Percentiles rank a stretch among this genome's conserved stretches.
Conservation (phyloP, 106 monocot genomes). For the Dactylorhiza incarnata region DNA sequence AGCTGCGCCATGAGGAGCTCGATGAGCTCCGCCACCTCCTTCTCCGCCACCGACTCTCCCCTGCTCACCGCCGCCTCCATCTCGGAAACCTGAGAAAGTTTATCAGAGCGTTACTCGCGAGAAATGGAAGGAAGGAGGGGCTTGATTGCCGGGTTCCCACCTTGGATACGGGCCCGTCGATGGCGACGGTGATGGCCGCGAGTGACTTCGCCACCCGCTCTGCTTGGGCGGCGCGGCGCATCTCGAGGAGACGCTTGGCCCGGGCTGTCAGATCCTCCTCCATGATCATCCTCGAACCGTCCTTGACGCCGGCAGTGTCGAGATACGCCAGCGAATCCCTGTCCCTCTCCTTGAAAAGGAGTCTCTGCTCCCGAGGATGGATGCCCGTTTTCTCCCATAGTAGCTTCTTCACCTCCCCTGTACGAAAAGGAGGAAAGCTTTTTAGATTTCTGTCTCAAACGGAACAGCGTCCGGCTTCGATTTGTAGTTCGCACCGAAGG, state of each 20-base stretch:
- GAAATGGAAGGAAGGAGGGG: neutral
- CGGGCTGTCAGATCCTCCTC: conserved; percentile 54
- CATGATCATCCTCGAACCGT: conserved; percentile 62
- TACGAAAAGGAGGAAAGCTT: neutral
- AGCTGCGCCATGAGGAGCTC: conserved; percentile 9
- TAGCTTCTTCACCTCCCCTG: conserved; percentile 54
- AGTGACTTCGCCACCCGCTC: conserved; percentile 52
- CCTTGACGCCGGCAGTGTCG: conserved; percentile 70
- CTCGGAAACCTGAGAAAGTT: neutral
- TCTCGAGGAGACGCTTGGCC: conserved; percentile 59
- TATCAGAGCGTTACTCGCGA: neutral
- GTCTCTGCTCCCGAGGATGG: conserved; percentile 67
- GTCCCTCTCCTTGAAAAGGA: conserved; percentile 71
- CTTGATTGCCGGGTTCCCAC: conserved; percentile 10
- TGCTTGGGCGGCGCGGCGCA: conserved; percentile 33
- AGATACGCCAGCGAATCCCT: conserved; percentile 52
- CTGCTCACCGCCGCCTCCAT: neutral
- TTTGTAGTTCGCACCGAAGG: conserved; percentile 21
- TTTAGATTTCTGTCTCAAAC: neutral
- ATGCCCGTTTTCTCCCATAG: conserved; percentile 57
- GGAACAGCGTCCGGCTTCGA: neutral
- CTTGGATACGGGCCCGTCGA: conserved; percentile 60
- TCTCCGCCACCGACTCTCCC: neutral
- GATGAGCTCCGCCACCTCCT: conserved; percentile 2
- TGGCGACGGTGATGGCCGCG: conserved; percentile 26